Base-by-base conservation (phyloP, 805 yeast genomes). In the Maudiozyma turicensis region DNA sequence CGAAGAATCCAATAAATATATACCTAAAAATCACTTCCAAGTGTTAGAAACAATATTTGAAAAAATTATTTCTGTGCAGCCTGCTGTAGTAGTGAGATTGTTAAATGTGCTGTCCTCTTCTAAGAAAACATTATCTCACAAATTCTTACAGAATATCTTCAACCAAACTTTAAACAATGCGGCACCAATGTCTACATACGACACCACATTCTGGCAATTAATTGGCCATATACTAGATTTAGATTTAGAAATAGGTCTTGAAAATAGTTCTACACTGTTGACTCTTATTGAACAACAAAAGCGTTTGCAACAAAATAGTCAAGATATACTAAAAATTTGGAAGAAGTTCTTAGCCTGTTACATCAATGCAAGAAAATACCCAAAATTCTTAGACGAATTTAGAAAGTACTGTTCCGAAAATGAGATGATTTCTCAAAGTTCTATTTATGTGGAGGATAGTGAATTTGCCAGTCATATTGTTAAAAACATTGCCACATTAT, bases 221-320 rank as follows among this genome's bases (percentile, higher is more conserved):
- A 60, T 83, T 4, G 66, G 63, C 1, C 68, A 75, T 35, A 64
- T 82, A 4, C 57, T 82, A 11, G 70, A 70, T 30, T 69, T 82
- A 47, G 84, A 82, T 61, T 69, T 79, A 3, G 84, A 80, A 49
- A 66, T 83, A 46, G 82, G 83, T n/a, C 65, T 76, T 13, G 63
- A 71, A 30, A 70, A 72, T 49, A 58, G 71, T n/a, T 34, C 42
- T 1, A 33, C 6, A 15, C 38, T 60, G 10, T 48, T 59, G 55
- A 47, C 46, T 6, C 15, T 57, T 13, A 48, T 62, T 3, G 34
- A 44, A 4, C 37, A 41, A 9, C 42, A 57, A 15, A 47, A 40
- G 8, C 43, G 57, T 6, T 48, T 52, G 3, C 13, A 40, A 20
- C 39, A 48, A 14, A 42, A 52, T 2, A 31, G 44, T n/a, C 34